Conservation (phyloP, 352 stramenopile genomes). For the Globisporangium polare region DNA sequence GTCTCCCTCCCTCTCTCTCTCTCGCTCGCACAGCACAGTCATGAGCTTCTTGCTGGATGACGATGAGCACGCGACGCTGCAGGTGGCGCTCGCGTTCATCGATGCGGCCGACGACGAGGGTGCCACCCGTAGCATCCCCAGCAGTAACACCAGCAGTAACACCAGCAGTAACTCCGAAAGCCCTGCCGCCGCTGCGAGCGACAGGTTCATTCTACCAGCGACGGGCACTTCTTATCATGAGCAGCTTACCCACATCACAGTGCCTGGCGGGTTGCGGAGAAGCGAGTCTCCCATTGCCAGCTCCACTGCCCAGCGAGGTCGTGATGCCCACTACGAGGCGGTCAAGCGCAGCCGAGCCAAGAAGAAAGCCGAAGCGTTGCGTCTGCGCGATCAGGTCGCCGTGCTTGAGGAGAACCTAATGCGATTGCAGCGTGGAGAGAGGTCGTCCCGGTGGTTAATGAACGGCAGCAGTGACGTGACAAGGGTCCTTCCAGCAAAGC, state of each 20-base stretch:
- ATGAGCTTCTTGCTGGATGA: constrained; percentile 14
- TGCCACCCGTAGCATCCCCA: neutral
- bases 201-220: too few relatives aligned
- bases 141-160: neutral
- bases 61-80: constrained; percentile 22
- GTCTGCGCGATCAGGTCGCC: neutral
- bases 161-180: neutral
- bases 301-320: neutral
- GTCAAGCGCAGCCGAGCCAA: constrained; percentile 5
- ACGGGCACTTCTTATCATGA: too few relatives aligned
- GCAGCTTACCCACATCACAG: too few relatives aligned
- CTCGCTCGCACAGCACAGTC: neutral
- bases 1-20: neutral
- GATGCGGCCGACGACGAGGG: constrained; percentile 23
- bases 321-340: neutral
- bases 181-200: too few relatives aligned
- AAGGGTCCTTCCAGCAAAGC: neutral
- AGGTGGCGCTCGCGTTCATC: constrained; percentile 38
- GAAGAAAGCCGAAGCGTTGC: constrained; percentile 2
- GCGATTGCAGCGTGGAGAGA: neutral
- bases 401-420: neutral
- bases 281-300: too few relatives aligned
- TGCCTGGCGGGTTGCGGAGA: too few relatives aligned
- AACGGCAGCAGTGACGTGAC: neutral
- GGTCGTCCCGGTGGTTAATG: neutral